Evolutionary conservation across 768 basidiomycete genomes (phyloP), one percentile per base, ranked within the genome.

Genomic region (Panaeolus papilionaceus): DNA sequence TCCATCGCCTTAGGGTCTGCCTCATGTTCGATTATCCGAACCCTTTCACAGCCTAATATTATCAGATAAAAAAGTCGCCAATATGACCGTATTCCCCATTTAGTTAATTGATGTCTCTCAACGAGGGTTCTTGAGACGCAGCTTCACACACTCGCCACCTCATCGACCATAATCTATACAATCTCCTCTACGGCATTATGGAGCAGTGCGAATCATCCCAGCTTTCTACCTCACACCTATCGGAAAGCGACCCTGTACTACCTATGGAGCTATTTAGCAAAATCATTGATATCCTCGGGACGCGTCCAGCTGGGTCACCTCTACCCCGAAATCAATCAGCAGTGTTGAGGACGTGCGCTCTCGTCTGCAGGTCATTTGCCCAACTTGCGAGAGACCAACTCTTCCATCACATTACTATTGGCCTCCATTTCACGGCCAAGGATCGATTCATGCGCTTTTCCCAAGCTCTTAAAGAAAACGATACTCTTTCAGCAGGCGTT

Each of bases 21-120:
- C 54, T 58, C 54, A 58, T 58, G 54, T 58, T 58, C 54, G 54
- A 58, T 58, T 58, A 58, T 58, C 54, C 16, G 26, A 28, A 33
- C 54, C 54, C 54, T 58, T 58, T 58, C 33, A 11, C 14, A 11
- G 26, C 28, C 33, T 33, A 33, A 28, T 33, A 33, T 58, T 58
- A 58, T 58, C 54, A 28, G 54, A 58, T 58, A 33, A 28, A 3
- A 12, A 26, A 28, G 26, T 28, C 14, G 54, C 33, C 33, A 33
- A 33, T 33, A 20, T n/a, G 16, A n/a, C 40, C 4, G 47, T 23
- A 10, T 58, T 58, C 54, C 54, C 54, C 26, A 58, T 58, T 33
- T 58, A 33, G 54, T 16, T 14, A 5, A 26, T 11, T 11, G 49
- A 23, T 14, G 5, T 11, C 5, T 51, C 6, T 51, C 49, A 1